Base-by-base conservation (phyloP, 805 yeast genomes). In the Wickerhamiella musiphila region DNA sequence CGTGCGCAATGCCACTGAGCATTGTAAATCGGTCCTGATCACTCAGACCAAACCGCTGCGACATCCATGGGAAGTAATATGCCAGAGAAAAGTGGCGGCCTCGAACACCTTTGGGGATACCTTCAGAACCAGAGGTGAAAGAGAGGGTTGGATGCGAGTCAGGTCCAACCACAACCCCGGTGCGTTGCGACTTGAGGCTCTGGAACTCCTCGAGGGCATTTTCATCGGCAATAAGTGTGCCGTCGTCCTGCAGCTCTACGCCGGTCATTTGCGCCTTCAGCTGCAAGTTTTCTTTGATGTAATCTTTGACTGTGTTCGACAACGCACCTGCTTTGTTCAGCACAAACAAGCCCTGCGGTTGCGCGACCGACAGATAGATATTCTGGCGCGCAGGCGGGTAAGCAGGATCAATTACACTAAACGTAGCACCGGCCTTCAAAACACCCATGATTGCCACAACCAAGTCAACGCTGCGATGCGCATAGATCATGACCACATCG, bases 41-140 rank as follows among this genome's bases (percentile, higher is more conserved):
- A 26, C 78, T 66, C 24, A 90, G 66, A 21, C 73, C 70, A 48
- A 90, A 90, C 28, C 75, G 68, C 54, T 79, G 57, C 13, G 95
- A 65, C 99, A 90, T 90, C 99, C 99, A 90, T 23, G 93, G 93
- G 68, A 90, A 90, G 58, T 90, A 90, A 61, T 90, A 90, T 2
- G 98, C 94, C 39, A 90, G 62, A 1, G 96, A 86, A 57, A 73
- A 92, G 51, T 90, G 99, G 59, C 99, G 78, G 32, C 99, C 99
- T 38, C 83, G 66, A 16, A 90, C 99, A 62, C 99, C 99, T 58
- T 90, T 90, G 45, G 99, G 99, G 41, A 86, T 64, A 54, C 99
- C 99, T 56, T 90, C 99, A 5, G 94, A 79, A 20, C 99, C 99
- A 14, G 94, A 79, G 5, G 99, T 90, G 59, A 90, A 90, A 0